A percentile compares a stretch with the other conserved stretches of the same genome.
phyloP scores from a whole-genome alignment of 2,329 filamentous ascomycete species.

The Pestalotiopsis sp. region DNA sequence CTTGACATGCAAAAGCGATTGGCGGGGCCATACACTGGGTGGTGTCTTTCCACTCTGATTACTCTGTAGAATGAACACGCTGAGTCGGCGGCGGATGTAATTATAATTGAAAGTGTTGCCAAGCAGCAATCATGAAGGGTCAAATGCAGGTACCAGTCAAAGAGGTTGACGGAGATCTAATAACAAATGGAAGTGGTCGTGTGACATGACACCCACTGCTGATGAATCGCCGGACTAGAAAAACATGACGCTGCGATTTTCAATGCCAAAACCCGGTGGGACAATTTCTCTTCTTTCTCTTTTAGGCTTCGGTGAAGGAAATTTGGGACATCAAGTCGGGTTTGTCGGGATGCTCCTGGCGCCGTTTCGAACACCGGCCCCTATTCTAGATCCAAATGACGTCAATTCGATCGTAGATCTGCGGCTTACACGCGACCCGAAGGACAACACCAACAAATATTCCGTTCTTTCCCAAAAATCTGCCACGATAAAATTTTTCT shows the following conservation, averaged over 20 bases:
- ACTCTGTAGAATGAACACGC: too few relatives aligned
- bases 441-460: neutral
- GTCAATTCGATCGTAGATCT: neutral
- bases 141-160: neutral
- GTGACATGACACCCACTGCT: neutral
- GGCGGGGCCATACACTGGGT: too few relatives aligned
- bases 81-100: neutral
- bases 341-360: neutral
- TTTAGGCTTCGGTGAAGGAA: neutral
- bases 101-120: neutral
- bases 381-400: constrained; percentile 1
- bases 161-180: neutral
- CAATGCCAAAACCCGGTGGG: neutral
- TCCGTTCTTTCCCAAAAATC: neutral
- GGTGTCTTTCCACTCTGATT: too few relatives aligned
- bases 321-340: neutral
- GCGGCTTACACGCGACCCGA: neutral
- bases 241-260: neutral
- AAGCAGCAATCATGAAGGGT: neutral
- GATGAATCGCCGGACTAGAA: neutral
- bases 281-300: neutral
- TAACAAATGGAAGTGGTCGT: neutral
- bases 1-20: too few relatives aligned
- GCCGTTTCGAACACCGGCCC: neutral
- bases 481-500: neutral